Evolutionary conservation across 2,329 filamentous ascomycete genomes (phyloP), one percentile per base, ranked within the genome.

Genomic region (Penicillium freii): DNA sequence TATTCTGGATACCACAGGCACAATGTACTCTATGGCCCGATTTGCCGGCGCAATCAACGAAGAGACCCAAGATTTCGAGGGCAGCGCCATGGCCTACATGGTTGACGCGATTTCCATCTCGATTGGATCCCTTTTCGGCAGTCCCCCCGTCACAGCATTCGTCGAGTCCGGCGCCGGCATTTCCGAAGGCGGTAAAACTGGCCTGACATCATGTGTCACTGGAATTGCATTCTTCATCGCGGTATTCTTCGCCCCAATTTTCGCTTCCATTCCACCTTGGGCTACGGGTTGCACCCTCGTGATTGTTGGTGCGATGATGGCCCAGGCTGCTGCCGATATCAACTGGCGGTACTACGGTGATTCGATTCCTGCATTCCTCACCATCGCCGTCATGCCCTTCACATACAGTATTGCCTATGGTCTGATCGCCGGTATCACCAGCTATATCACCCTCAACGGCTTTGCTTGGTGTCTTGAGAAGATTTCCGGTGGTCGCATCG

Each of bases 121-220:
- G 1, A 89, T 95, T 61, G 91, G 91, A 3, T 85, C 89, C 5
- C 78, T 95, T 1, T 81, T 96, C 48, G 91, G 91, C 49, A 84
- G 83, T 10, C 88, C 91, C 0, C 91, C 91, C 0, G 90, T 95
- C 4, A 95, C 91, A 0, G 90, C 91, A 10, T 96, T 91, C 70
- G 87, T 95, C 68, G 91, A 95, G 75, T 91, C 88, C n/a, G 91
- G 91, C 69, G 91, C 91, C 9, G 91, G 91, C 66, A 95, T 96
- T 62, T 90, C 90, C 0, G 91, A 96, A 74, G 91, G 91, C 51
- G 91, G 91, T 44, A 87, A 87, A 69, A 95, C 91, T 0, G 91
- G 91, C 17, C 76, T 96, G n/a, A 94, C 91, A 0, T 86, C 90
- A 46, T 89, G 93, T 73, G 80, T 85, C 17, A 87, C 90, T 0